Conservation (phyloP, 192 early-diverging fungal genomes). For the Backusella luteola region DNA sequence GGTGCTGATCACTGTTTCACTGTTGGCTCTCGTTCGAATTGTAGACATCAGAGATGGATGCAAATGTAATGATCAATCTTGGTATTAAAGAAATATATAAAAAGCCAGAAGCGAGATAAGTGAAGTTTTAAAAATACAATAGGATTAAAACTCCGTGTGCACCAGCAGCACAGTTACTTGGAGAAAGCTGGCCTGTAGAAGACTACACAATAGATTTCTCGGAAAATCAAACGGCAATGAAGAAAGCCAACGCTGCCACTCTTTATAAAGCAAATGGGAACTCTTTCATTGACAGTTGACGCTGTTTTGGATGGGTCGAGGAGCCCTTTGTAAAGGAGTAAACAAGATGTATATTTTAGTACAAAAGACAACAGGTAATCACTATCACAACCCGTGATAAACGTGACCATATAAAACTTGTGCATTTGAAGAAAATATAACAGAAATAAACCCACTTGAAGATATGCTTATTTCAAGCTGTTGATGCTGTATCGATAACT, state of each 20-base stretch:
- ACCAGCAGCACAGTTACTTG: no score
- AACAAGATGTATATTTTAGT: no score
- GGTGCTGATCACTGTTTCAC: neutral
- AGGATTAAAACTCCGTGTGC: neutral
- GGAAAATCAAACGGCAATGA: neutral
- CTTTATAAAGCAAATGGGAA: no score
- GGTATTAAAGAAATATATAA: neutral
- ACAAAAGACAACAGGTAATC: no score
- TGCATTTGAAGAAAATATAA: no score
- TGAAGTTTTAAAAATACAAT: neutral
- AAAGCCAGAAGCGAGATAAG: neutral
- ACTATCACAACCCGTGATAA: no score
- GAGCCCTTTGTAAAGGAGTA: no score
- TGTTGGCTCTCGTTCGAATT: constrained; percentile 6
- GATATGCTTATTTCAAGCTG: neutral
- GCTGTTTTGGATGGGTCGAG: no score
- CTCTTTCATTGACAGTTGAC: no score
- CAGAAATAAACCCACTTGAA: no score
- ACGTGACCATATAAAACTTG: no score
- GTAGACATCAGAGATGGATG: constrained; percentile 3
- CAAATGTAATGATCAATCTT: neutral
- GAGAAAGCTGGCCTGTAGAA: neutral
- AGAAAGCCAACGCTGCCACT: no score
- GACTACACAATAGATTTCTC: neutral
- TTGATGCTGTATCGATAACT: neutral